Conservation (phyloP, 2,329 filamentous ascomycete species). For the Pseudogymnoascus sp. region DNA sequence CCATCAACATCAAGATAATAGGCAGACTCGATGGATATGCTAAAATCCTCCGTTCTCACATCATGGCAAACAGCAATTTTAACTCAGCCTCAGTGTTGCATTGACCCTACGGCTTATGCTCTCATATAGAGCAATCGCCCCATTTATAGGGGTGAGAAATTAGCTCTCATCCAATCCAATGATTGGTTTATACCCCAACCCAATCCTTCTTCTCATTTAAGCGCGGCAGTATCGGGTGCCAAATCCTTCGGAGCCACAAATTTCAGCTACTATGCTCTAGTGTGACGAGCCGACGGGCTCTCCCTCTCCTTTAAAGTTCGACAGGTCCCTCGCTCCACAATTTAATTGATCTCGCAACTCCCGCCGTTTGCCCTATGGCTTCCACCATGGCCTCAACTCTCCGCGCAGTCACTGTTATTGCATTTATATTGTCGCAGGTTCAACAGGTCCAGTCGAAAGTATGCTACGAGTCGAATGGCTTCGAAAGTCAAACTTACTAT, state of each 20-base stretch:
- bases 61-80: background rate
- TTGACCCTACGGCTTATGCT: background rate
- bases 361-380: background rate
- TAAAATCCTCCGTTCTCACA: background rate
- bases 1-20: background rate
- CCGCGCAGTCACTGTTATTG: background rate
- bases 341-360: background rate
- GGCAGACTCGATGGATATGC: background rate
- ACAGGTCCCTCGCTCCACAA: conserved; percentile 6
- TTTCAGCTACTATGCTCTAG: background rate
- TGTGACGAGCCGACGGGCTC: background rate
- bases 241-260: background rate
- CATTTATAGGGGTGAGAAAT: conserved; percentile 4
- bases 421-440: background rate
- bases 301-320: conserved; percentile 1
- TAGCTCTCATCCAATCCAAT: conserved; percentile 2
- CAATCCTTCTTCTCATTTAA: background rate
- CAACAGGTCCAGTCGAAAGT: background rate
- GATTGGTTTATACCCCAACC: background rate
- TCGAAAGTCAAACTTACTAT: background rate
- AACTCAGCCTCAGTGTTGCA: background rate
- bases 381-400: background rate
- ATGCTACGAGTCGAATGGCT: background rate
- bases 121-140: background rate
- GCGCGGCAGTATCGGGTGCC: background rate